A percentile compares a stretch with the other conserved stretches of the same genome.
Conservation (phyloP, 2,329 filamentous ascomycete genomes). For the Nakataea oryzae region DNA sequence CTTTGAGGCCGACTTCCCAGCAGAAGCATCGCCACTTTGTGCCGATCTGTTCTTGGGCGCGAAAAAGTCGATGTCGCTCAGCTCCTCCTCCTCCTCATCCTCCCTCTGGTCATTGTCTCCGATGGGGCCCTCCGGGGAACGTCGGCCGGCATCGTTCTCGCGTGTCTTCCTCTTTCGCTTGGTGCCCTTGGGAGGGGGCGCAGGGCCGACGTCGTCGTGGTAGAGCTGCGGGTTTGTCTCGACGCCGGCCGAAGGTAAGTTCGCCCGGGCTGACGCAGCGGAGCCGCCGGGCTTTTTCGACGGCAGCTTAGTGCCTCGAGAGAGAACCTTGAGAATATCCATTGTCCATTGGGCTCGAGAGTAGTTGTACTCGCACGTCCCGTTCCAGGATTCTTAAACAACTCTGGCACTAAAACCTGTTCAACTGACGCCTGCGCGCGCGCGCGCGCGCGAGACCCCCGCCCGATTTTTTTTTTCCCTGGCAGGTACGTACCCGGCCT, state of each 20-base stretch:
- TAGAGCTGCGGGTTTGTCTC: constrained; percentile 60
- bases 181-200: constrained; percentile 25
- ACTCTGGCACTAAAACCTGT: no score
- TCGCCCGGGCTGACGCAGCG: constrained; percentile 23
- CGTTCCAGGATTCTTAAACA: neutral
- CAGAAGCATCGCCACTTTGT: constrained; percentile 8
- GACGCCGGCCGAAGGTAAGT: constrained; percentile 55
- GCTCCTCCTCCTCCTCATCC: constrained; percentile 21
- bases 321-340: constrained; percentile 66
- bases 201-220: constrained; percentile 38
- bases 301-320: constrained; percentile 54
- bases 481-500: neutral
- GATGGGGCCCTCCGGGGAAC: neutral
- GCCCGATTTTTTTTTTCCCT: neutral
- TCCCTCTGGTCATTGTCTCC: constrained; percentile 20
- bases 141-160: constrained; percentile 12
- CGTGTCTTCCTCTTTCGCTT: constrained; percentile 44
- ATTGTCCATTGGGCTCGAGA: constrained; percentile 24
- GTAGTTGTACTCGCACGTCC: neutral
- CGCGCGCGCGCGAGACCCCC: neutral
- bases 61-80: constrained; percentile 49
- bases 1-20: constrained; percentile 6
- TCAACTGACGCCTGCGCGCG: no score
- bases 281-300: constrained; percentile 24
- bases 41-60: constrained; percentile 30